phyloP scores from a whole-genome alignment of 257 asterid genomes.

The Solanum chmielewskii region DNA sequence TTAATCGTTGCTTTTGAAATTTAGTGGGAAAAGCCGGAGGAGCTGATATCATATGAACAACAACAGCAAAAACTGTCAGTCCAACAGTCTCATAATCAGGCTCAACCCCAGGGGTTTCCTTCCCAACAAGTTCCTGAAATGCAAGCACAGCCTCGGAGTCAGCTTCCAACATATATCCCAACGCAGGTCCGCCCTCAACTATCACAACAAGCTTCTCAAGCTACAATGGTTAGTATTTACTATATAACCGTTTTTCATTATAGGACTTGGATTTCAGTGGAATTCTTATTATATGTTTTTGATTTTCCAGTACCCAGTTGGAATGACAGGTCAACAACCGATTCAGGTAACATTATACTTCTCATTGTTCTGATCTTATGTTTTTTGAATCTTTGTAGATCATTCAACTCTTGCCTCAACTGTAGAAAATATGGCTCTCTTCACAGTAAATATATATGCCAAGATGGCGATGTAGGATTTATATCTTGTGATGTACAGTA shows the following conservation, averaged over 20 bases:
- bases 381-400: background rate
- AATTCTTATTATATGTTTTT: constrained; percentile 11
- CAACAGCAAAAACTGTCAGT: constrained; percentile 42
- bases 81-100: constrained; percentile 38
- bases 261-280: background rate
- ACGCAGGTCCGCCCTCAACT: constrained; percentile 37
- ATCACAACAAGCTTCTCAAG: constrained; percentile 51
- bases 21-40: constrained; percentile 98
- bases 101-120: constrained; percentile 39
- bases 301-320: constrained; percentile 51
- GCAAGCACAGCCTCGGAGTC: constrained; percentile 51
- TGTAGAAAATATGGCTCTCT: background rate
- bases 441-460: background rate
- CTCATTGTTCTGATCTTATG: background rate
- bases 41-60: constrained; percentile 44
- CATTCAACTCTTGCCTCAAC: background rate
- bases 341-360: constrained; percentile 31
- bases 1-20: background rate
- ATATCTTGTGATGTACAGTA: background rate
- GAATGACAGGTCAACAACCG: constrained; percentile 38
- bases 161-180: constrained; percentile 35
- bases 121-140: constrained; percentile 40
- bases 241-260: background rate
- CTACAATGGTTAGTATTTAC: constrained; percentile 42
- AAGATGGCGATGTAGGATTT: background rate